Conservation (phyloP, 139 green algal species). For the Choricystis sp. region DNA sequence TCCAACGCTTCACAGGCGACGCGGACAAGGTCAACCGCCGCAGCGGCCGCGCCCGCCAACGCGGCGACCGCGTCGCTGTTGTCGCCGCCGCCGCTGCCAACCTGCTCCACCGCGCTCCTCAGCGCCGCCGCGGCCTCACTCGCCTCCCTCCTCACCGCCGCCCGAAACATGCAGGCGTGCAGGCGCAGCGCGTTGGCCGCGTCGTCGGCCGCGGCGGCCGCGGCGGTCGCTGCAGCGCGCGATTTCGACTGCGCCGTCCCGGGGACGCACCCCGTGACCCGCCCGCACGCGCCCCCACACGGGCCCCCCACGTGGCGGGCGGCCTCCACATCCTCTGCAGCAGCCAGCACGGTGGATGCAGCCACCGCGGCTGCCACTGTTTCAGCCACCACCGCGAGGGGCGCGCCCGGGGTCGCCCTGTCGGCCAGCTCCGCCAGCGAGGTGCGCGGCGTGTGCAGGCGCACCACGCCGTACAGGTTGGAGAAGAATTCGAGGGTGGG, state of each 20-base stretch:
- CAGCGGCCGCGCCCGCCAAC: no score
- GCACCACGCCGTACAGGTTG: slow-evolving; percentile 4
- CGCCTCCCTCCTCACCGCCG: not conserved
- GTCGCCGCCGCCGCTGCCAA: not conserved
- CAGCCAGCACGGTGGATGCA: no score
- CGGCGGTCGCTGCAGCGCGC: no score
- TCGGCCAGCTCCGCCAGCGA: not conserved
- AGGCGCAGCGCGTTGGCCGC: slow-evolving; percentile 3
- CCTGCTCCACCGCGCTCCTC: not conserved
- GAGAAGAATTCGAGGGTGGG: slow-evolving; percentile 3
- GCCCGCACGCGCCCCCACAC: no score
- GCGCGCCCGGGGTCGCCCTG: not conserved
- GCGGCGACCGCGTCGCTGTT: not conserved
- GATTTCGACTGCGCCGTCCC: no score
- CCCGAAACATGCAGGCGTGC: slow-evolving; percentile 4
- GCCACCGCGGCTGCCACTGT: no score
- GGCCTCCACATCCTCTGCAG: no score
- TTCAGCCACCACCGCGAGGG: no score
- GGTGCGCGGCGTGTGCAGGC: slow-evolving; percentile 10
- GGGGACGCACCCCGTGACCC: no score
- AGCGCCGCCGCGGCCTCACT: no score
- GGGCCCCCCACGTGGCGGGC: no score
- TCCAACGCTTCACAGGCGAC: not conserved
- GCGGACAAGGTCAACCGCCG: not conserved
- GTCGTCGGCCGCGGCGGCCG: not conserved